A percentile compares a stretch with the other conserved stretches of the same genome.
phyloP scores from a whole-genome alignment of 78 protist species.

The Anaeramoeba flamelloides region DNA sequence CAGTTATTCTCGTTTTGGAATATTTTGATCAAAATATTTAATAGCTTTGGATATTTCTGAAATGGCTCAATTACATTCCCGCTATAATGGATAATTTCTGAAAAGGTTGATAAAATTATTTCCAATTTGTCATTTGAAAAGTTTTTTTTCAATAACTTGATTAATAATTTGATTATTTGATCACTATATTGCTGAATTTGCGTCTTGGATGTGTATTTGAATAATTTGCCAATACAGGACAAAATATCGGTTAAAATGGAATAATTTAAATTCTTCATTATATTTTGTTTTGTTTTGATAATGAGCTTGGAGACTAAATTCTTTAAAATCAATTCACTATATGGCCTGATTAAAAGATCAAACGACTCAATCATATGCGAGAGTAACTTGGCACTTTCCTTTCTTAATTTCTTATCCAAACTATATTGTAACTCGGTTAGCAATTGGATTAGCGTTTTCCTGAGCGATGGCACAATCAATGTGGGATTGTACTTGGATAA shows the following conservation, averaged over 20 bases:
- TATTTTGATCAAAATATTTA: conserved; percentile 29
- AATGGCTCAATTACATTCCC: conserved; percentile 66
- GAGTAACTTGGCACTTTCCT: neutral
- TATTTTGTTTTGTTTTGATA: too few relatives aligned
- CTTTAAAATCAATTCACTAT: neutral
- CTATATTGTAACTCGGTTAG: neutral
- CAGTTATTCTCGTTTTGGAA: conserved; percentile 17
- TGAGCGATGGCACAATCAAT: neutral
- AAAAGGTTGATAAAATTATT: too few relatives aligned
- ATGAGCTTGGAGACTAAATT: neutral
- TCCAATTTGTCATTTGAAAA: too few relatives aligned
- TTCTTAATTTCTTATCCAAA: neutral
- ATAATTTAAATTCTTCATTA: too few relatives aligned
- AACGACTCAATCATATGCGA: neutral
- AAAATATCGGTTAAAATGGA: too few relatives aligned
- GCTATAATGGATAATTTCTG: conserved; percentile 47
- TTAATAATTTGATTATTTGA: too few relatives aligned
- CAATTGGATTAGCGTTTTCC: neutral
- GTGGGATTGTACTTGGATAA: neutral
- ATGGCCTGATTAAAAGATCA: neutral
- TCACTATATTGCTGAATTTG: too few relatives aligned
- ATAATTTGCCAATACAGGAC: too few relatives aligned
- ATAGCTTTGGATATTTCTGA: conserved; percentile 47
- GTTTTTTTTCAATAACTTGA: too few relatives aligned
- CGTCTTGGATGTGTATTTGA: too few relatives aligned